Evolutionary conservation across 352 stramenopile genomes (phyloP).

Genomic region (Pythium phragmiticola): DNA sequence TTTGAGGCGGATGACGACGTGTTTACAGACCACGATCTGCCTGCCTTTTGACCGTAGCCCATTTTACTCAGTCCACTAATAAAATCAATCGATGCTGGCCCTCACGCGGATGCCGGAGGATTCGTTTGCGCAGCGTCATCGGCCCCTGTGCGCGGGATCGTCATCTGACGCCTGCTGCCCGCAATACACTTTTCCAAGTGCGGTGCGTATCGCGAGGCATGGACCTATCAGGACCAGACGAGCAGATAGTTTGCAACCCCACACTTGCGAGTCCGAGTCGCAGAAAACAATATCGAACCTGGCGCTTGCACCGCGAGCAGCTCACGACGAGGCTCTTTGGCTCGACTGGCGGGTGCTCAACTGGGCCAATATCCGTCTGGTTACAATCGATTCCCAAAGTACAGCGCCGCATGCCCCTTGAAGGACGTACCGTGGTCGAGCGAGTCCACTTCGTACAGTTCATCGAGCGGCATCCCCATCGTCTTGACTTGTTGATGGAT

Average conservation of each 20-base stretch:
- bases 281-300: conserved; percentile 30
- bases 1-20: conserved; percentile 50
- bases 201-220: conserved; percentile 66
- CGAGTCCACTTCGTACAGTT: conserved; percentile 68
- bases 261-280: no score
- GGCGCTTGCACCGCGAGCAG: conserved; percentile 62
- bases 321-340: conserved; percentile 58
- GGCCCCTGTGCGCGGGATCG: conserved; percentile 18
- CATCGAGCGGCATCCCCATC: conserved; percentile 61
- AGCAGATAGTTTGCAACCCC: neutral
- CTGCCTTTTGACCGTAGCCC: conserved; percentile 23
- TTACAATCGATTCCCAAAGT: no score
- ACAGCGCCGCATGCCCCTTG: neutral
- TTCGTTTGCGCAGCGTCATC: conserved; percentile 7
- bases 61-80: conserved; percentile 1
- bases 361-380: neutral
- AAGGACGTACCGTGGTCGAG: conserved; percentile 39
- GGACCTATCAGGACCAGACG: conserved; percentile 31
- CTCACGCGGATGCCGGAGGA: neutral
- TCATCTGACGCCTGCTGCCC: conserved; percentile 43
- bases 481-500: conserved; percentile 63
- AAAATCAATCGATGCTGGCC: neutral
- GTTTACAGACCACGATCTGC: conserved; percentile 51
- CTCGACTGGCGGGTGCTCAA: conserved; percentile 32
- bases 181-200: conserved; percentile 78